A percentile compares a stretch with the other conserved stretches of the same genome.
Conservation (phyloP, 2,329 filamentous ascomycete species). For the Coleophoma cylindrospora region DNA sequence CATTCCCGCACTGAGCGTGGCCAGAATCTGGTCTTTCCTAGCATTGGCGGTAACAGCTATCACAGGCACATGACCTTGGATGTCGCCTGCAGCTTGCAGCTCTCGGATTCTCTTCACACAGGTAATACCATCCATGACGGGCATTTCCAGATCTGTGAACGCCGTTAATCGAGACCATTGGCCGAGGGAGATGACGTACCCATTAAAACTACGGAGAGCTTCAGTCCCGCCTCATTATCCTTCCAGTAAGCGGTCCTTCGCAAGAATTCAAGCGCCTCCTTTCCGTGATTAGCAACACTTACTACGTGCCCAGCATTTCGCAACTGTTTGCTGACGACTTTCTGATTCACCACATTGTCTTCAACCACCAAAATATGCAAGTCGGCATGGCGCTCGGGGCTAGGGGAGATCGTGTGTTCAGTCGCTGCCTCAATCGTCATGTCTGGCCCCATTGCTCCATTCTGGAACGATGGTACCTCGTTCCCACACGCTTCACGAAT, state of each 20-base stretch:
- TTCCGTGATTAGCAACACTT: slow-evolving; percentile 58
- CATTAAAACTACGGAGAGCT: slow-evolving; percentile 67
- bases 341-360: slow-evolving; percentile 56
- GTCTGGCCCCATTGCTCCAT: slow-evolving; percentile 2
- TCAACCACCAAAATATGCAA: slow-evolving; percentile 46
- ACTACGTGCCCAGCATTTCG: slow-evolving; percentile 54
- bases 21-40: slow-evolving; percentile 64
- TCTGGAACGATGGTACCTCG: slow-evolving; percentile 4
- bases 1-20: slow-evolving; percentile 66
- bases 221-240: slow-evolving; percentile 26
- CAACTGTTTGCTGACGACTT: slow-evolving; percentile 45
- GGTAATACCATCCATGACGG: slow-evolving; percentile 73
- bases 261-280: slow-evolving; percentile 53
- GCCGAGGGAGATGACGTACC: slow-evolving; percentile 23
- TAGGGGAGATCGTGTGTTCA: not conserved
- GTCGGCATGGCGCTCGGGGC: not conserved
- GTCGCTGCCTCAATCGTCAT: not conserved
- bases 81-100: slow-evolving; percentile 51
- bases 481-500: slow-evolving; percentile 9
- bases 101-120: slow-evolving; percentile 65
- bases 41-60: slow-evolving; percentile 76
- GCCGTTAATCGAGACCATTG: not conserved
- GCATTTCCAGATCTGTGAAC: slow-evolving; percentile 62
- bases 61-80: slow-evolving; percentile 63
- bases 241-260: slow-evolving; percentile 51